Conservation (phyloP, 495 filamentous ascomycete genomes). For the Xylaria grammica region DNA sequence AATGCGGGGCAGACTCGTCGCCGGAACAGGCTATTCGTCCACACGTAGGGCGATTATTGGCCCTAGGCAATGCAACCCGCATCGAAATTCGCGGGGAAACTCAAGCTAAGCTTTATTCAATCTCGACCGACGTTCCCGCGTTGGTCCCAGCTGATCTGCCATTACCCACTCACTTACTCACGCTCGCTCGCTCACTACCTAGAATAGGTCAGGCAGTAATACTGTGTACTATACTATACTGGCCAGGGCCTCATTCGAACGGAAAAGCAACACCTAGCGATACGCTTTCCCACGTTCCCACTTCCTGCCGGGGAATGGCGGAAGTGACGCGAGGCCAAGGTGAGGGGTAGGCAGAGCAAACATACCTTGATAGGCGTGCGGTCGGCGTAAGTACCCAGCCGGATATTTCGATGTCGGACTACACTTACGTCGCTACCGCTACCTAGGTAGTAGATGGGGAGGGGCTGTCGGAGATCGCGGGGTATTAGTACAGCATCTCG, state of each 20-base stretch:
- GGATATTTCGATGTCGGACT: neutral
- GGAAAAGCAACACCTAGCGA: neutral
- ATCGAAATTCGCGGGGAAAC: slow-evolving; percentile 9
- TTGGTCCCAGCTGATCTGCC: too few species aligned
- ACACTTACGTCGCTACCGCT: neutral
- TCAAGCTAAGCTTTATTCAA: neutral
- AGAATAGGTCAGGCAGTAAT: too few species aligned
- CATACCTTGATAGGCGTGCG: too few species aligned
- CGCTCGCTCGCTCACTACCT: too few species aligned
- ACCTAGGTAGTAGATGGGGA: too few species aligned
- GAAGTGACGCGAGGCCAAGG: neutral
- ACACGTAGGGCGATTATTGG: neutral
- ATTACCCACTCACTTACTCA: too few species aligned
- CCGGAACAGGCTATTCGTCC: neutral
- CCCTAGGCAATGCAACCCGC: too few species aligned
- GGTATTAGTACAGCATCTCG: neutral
- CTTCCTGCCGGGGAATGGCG: neutral
- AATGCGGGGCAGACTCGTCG: neutral
- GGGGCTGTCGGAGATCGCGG: too few species aligned
- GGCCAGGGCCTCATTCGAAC: too few species aligned
- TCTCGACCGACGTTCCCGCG: too few species aligned
- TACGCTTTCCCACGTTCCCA: neutral
- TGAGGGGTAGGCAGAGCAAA: slow-evolving; percentile 1
- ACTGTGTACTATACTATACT: too few species aligned
- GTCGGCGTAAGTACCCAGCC: neutral